Conservation (phyloP, 2,329 filamentous ascomycete species). For the Beauveria pseudobassiana region DNA sequence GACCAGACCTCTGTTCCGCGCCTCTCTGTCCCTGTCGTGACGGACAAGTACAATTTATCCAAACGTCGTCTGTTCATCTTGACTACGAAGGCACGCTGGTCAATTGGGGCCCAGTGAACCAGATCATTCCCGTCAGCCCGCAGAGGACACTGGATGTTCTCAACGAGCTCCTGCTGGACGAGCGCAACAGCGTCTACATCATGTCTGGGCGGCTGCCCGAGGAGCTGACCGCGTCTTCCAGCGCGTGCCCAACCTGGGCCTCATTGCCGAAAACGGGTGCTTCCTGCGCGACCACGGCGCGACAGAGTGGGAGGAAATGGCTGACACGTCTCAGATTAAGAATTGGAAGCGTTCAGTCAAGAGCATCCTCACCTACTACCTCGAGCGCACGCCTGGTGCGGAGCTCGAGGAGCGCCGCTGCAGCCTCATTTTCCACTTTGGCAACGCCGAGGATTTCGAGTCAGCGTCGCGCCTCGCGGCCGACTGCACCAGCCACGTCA, state of each 20-base stretch:
- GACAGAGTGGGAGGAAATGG: conserved; percentile 69
- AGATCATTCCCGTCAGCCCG: conserved; percentile 79
- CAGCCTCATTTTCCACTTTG: conserved; percentile 86
- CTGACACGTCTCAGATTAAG: conserved; percentile 60
- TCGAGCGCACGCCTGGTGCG: conserved; percentile 80
- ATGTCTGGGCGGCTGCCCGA: conserved; percentile 87
- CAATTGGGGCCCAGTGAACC: conserved; percentile 75
- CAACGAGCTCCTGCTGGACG: conserved; percentile 72
- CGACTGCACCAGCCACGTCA: conserved; percentile 91
- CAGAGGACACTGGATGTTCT: conserved; percentile 75
- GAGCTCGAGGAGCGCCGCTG: conserved; percentile 88
- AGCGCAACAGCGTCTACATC: conserved; percentile 80
- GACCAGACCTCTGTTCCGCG: conserved; percentile 83
- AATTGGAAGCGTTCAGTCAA: conserved; percentile 80
- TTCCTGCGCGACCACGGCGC: conserved; percentile 69
- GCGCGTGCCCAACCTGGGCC: conserved; percentile 71
- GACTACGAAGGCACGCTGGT: conserved; percentile 89
- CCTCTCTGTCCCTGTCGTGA: conserved; percentile 60
- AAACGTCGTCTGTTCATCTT: conserved; percentile 74
- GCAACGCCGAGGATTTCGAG: conserved; percentile 68
- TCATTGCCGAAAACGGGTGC: conserved; percentile 93
- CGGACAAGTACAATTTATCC: conserved; percentile 57
- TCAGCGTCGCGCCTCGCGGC: conserved; percentile 71
- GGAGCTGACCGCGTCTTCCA: conserved; percentile 80
- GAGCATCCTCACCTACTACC: conserved; percentile 79